Evolutionary conservation across 148 eudicot genomes (phyloP).

Genomic region (Drosera capensis): DNA sequence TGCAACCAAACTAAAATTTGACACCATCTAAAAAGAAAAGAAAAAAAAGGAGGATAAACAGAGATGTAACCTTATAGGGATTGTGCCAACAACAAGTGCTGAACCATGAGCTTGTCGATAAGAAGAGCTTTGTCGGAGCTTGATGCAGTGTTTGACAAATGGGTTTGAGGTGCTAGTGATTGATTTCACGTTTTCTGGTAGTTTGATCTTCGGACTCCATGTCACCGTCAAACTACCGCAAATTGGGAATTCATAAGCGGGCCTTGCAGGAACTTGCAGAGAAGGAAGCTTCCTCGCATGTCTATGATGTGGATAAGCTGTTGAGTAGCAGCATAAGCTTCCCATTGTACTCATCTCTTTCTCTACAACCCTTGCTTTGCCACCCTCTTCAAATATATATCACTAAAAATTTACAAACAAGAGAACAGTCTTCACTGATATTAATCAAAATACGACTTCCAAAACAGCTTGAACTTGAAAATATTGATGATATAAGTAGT

Average conservation of each 20-base stretch:
- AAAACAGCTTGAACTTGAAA: too few relatives aligned
- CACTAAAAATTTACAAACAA: too few relatives aligned
- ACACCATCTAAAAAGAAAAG: background rate
- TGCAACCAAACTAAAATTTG: background rate
- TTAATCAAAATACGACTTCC: too few relatives aligned
- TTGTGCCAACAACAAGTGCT: constrained; percentile 50
- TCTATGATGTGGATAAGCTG: constrained; percentile 4
- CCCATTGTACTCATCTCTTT: too few relatives aligned
- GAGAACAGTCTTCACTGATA: too few relatives aligned
- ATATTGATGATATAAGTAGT: too few relatives aligned
- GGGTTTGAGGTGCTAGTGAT: constrained; percentile 77
- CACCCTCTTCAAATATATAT: too few relatives aligned
- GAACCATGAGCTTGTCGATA: constrained; percentile 68
- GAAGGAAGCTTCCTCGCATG: background rate
- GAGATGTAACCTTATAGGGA: constrained; percentile 44
- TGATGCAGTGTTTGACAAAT: constrained; percentile 83
- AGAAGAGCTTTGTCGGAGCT: constrained; percentile 76
- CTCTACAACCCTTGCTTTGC: too few relatives aligned
- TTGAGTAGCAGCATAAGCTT: constrained; percentile 8
- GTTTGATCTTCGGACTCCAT: background rate
- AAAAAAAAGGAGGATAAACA: background rate
- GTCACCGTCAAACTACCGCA: background rate
- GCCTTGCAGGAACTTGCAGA: background rate
- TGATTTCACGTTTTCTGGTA: constrained; percentile 24
- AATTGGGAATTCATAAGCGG: background rate